These are phyloP conservation scores for Tulasnella sp. DNA, from an alignment of 768 basidiomycete species.

Conservation along the genomic window DNA sequence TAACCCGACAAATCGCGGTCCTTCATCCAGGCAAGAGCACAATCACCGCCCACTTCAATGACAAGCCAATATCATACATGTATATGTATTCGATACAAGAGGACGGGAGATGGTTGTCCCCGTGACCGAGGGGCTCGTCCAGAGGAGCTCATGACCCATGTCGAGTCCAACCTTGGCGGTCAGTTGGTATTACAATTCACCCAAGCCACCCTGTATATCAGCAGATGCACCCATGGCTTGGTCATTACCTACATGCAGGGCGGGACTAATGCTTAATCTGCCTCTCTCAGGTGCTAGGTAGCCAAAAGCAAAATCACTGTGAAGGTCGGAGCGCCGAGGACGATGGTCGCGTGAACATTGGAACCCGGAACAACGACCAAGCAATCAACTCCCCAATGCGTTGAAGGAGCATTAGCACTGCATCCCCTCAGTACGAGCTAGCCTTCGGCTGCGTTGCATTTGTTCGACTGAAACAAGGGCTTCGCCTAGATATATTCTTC, in stretches of 20 bases:
- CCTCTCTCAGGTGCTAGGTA: not conserved
- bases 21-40: constrained; percentile 91
- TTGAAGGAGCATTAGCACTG: not conserved
- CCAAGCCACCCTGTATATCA: not conserved
- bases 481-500: no score
- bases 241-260: no score
- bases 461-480: no score
- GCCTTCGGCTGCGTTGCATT: no score
- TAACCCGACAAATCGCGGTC: constrained; percentile 95
- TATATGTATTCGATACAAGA: no score
- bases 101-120: constrained; percentile 96
- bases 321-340: constrained; percentile 1
- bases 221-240: no score
- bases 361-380: not conserved
- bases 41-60: constrained; percentile 89
- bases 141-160: constrained; percentile 86
- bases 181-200: not conserved
- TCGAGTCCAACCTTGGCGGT: constrained; percentile 54
- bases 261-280: not conserved
- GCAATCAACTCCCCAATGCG: not conserved
- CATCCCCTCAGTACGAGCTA: not conserved
- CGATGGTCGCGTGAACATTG: constrained; percentile 14
- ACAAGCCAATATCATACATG: constrained; percentile 75
- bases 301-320: not conserved
- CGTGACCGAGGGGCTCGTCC: constrained; percentile 95